phyloP scores from a whole-genome alignment of 2,329 filamentous ascomycete genomes.

The Ophiostoma sp. region DNA sequence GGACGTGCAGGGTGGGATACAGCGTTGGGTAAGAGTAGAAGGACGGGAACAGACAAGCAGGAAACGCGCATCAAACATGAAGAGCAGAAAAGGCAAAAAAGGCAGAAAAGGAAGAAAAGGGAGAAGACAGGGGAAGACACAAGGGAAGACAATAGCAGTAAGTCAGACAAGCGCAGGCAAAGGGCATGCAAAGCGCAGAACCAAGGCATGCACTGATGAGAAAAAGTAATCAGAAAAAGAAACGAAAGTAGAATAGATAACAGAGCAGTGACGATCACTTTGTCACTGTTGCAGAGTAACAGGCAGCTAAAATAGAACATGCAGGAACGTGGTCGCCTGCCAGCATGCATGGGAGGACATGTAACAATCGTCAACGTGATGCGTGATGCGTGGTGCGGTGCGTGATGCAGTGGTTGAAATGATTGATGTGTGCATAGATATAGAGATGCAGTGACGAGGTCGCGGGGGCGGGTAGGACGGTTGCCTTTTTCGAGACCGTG shows the following conservation, averaged over 20 bases:
- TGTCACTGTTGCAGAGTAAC: not conserved
- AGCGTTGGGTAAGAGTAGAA: not conserved
- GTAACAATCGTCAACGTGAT: not conserved
- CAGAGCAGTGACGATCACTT: constrained; percentile 1
- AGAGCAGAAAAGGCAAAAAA: not conserved
- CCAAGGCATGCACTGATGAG: not conserved
- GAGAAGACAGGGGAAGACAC: too few species aligned
- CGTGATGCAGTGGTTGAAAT: not conserved
- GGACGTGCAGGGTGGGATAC: not conserved
- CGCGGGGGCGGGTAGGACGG: not conserved
- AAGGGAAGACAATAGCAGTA: not conserved
- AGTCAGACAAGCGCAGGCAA: not conserved
- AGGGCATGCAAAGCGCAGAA: not conserved
- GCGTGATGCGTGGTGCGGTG: not conserved
- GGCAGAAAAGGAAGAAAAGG: too few species aligned
- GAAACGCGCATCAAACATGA: not conserved
- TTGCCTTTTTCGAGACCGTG: not conserved
- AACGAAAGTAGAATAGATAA: not conserved
- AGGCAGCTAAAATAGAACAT: not conserved
- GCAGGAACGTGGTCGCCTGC: not conserved
- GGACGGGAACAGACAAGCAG: not conserved
- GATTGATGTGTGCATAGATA: not conserved
- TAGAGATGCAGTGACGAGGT: not conserved
- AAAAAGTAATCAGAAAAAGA: not conserved
- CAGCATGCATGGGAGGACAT: not conserved